A percentile compares a stretch with the other conserved stretches of the same genome.
Conservation (phyloP, 2,329 filamentous ascomycete species). For the Neonectria sp. region DNA sequence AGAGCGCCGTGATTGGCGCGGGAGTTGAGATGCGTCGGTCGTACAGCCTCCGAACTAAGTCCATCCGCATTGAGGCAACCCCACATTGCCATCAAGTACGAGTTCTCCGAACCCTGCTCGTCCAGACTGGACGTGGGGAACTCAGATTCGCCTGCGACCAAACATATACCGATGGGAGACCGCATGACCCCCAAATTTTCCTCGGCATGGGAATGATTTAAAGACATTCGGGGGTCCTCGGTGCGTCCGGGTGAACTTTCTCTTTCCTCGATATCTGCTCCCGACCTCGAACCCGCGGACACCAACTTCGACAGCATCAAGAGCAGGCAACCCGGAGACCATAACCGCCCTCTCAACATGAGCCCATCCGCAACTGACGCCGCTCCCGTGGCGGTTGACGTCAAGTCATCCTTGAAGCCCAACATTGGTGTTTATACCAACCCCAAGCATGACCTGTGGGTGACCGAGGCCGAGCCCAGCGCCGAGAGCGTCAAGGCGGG, state of each 20-base stretch:
- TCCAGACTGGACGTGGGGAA: constrained; percentile 46
- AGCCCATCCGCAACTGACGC: constrained; percentile 53
- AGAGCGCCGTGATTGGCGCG: constrained; percentile 48
- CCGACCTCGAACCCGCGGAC: constrained; percentile 25
- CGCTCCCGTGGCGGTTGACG: constrained; percentile 40
- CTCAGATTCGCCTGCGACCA: constrained; percentile 46
- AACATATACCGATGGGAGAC: constrained; percentile 47
- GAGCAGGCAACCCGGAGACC: constrained; percentile 29
- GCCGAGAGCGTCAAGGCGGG: constrained; percentile 81
- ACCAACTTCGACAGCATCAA: constrained; percentile 25
- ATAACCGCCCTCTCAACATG: constrained; percentile 46
- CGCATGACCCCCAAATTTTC: constrained; percentile 50
- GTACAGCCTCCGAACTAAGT: constrained; percentile 42
- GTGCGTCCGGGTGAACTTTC: constrained; percentile 25
- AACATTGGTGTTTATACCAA: constrained; percentile 99
- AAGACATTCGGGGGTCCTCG: constrained; percentile 41
- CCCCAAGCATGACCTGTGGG: constrained; percentile 91
- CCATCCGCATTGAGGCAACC: constrained; percentile 42
- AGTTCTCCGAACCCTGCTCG: constrained; percentile 40
- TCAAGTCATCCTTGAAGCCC: constrained; percentile 68
- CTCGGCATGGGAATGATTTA: constrained; percentile 41
- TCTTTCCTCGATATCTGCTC: constrained; percentile 34
- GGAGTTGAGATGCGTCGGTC: constrained; percentile 47
- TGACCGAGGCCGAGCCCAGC: constrained; percentile 82
- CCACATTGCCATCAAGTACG: constrained; percentile 45